Evolutionary conservation across 768 basidiomycete genomes (phyloP), one percentile per base, ranked within the genome.

Genomic region (Pleurotus giganteus): DNA sequence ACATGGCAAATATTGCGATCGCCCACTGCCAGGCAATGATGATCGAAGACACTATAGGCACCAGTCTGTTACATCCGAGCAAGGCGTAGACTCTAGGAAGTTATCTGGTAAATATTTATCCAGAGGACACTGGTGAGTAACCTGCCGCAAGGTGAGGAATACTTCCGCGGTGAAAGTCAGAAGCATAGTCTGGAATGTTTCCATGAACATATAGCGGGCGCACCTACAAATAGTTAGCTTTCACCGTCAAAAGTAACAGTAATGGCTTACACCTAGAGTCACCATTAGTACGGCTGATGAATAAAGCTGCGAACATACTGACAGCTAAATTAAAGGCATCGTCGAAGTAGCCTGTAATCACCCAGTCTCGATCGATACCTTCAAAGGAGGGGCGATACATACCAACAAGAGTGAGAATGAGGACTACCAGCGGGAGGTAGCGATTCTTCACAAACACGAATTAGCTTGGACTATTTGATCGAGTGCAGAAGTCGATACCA

Each of bases 101-200:
- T 52, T 53, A 21, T 6, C 17, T 9, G 31, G n/a, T 15, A 6
- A 21, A 12, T 27, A 23, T 11, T 4, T 27, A 21, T 26, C 26
- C 7, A 11, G 17, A 7, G 8, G 23, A 37, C 21, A 32, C 4
- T 39, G 2, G 11, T 6, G 31, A n/a, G 15, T 7, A 41, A 46
- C 53, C 5, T 50, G 49, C 53, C 57, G 46, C 2, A 58, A 15
- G 1, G 47, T 32, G 23, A 58, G 47, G 28, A 58, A 34, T 13
- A 32, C 29, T 28, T 58, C 57, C 3, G 57, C 53, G n/a, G 53
- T 55, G 28, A 46, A 50, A 8, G 53, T 54, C 23, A 58, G 46
- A 23, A 54, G 24, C 28, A 58, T 37, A 12, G 53, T 58, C 41
- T 55, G 53, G 3, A 58, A 11, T 21, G 47, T 53, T 47, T 58